Percentiles rank a stretch among this genome's conserved stretches.
Evolutionary conservation across 129 eudicot species (phyloP).

Genomic region (Artemisia argyi): DNA sequence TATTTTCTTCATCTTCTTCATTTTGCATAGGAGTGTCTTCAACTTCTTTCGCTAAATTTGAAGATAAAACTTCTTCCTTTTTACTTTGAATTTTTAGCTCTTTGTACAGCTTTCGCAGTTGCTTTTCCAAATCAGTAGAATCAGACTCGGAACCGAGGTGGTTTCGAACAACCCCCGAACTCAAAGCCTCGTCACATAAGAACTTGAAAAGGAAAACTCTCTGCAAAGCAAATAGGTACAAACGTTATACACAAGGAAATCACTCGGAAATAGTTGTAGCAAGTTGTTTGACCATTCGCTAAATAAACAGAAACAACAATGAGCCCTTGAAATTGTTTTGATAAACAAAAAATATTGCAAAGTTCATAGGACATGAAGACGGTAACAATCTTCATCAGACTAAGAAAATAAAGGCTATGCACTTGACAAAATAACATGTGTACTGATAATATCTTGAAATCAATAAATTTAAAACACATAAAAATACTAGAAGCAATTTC

Average conservation of each 20-base stretch:
- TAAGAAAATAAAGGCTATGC: too few species aligned
- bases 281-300: too few species aligned
- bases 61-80: slow-evolving; percentile 35
- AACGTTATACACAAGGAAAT: slow-evolving; percentile 10
- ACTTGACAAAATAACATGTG: too few species aligned
- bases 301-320: too few species aligned
- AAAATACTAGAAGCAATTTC: too few species aligned
- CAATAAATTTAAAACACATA: too few species aligned
- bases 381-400: too few species aligned
- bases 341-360: too few species aligned
- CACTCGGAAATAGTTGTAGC: neutral
- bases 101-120: slow-evolving; percentile 41
- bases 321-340: too few species aligned
- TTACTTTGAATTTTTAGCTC: slow-evolving; percentile 44
- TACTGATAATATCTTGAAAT: too few species aligned
- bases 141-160: slow-evolving; percentile 50
- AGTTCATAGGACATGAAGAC: too few species aligned
- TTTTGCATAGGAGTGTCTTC: slow-evolving; percentile 35
- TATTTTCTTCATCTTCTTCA: slow-evolving; percentile 28
- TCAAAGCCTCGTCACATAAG: slow-evolving; percentile 80
- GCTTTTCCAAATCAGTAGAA: slow-evolving; percentile 45
- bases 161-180: slow-evolving; percentile 57
- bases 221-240: slow-evolving; percentile 48
- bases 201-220: slow-evolving; percentile 70
- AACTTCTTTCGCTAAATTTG: slow-evolving; percentile 28